Conservation (phyloP, 352 stramenopile species). For the Thalassiosira livingstoniorum region DNA sequence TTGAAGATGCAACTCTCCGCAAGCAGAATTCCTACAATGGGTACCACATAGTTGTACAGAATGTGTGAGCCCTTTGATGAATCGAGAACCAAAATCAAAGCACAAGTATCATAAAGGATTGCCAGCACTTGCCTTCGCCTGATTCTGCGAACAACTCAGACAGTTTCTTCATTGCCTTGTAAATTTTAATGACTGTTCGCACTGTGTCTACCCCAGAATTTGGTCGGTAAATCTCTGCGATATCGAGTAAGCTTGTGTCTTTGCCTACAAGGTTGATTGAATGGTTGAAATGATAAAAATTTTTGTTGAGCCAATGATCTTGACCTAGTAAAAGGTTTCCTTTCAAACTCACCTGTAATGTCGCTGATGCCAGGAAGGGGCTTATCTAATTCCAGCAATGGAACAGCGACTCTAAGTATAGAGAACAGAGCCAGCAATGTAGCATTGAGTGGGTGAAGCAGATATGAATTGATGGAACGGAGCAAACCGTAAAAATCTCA, state of each 20-base stretch:
- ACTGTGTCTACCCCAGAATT: conserved; percentile 31
- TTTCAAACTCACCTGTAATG: too few species aligned
- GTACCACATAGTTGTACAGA: too few species aligned
- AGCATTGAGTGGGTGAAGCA: neutral
- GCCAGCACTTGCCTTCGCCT: too few species aligned
- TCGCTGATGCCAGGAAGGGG: conserved; percentile 23
- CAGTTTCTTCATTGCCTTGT: conserved; percentile 23
- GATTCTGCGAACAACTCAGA: neutral
- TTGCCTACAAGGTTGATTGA: too few species aligned
- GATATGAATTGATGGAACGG: neutral
- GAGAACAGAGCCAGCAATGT: neutral
- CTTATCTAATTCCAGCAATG: conserved; percentile 33
- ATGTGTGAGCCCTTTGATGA: too few species aligned
- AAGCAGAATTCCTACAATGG: conserved; percentile 38
- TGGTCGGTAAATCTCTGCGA: conserved; percentile 32
- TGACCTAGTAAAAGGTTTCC: too few species aligned
- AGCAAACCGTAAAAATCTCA: neutral
- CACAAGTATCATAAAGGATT: too few species aligned
- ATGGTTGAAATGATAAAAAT: too few species aligned
- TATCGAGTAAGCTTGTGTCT: conserved; percentile 38
- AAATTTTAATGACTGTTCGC: conserved; percentile 36
- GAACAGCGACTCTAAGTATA: neutral
- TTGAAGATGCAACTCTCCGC: conserved; percentile 45
- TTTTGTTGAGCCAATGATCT: too few species aligned
- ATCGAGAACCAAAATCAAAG: too few species aligned